Evolutionary conservation across 352 stramenopile species (phyloP).

Genomic region (Plasmopara muralis): DNA sequence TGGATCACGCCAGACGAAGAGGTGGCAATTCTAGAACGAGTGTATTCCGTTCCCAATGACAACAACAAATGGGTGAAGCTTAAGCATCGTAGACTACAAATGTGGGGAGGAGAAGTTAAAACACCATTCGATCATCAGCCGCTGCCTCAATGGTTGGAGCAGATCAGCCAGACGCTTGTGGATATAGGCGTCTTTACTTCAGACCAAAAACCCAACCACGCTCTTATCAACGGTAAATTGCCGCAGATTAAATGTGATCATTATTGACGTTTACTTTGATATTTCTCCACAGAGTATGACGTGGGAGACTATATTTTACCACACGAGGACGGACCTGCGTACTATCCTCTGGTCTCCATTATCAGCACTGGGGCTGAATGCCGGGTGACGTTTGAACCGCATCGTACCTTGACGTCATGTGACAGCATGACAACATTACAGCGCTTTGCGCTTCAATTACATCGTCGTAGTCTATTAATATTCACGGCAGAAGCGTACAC

Average conservation of each 20-base stretch:
- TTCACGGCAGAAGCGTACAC: constrained; percentile 57
- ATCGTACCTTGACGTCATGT: constrained; percentile 26
- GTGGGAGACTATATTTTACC: constrained; percentile 62
- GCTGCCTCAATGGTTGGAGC: constrained; percentile 45
- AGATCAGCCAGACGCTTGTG: constrained; percentile 46
- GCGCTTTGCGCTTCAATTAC: constrained; percentile 24
- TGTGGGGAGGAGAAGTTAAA: constrained; percentile 63
- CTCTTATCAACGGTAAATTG: constrained; percentile 59
- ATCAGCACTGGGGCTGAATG: constrained; percentile 51
- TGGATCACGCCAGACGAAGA: constrained; percentile 60
- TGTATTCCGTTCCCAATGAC: constrained; percentile 38
- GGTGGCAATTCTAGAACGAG: constrained; percentile 41
- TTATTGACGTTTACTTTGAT: neutral
- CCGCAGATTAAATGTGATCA: neutral
- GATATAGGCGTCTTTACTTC: constrained; percentile 43
- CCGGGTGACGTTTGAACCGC: constrained; percentile 43
- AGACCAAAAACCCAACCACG: constrained; percentile 50
- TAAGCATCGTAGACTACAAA: constrained; percentile 58
- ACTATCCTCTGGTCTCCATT: constrained; percentile 65
- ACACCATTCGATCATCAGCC: constrained; percentile 33
- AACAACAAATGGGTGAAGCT: constrained; percentile 48
- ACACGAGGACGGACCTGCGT: constrained; percentile 62
- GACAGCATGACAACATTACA: neutral
- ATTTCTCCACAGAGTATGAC: constrained; percentile 38
- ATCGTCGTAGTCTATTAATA: constrained; percentile 46